Evolutionary conservation across 306 rosid genomes (phyloP), one percentile per base, ranked within the genome.

Genomic region (Ziziphus jujuba): DNA sequence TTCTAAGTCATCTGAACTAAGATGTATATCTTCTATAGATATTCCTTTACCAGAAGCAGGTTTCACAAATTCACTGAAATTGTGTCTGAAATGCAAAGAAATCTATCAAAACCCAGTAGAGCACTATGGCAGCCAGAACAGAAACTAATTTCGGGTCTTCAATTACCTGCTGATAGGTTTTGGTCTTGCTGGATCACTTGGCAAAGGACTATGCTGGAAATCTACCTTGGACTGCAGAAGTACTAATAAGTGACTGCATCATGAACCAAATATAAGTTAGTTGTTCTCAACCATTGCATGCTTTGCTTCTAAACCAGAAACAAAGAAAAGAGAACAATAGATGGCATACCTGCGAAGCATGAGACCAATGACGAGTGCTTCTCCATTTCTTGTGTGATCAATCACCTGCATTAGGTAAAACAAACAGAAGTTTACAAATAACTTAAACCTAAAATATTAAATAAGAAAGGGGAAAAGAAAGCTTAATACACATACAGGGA

Each of bases 1-100:
- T 83, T 90, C 97, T 72, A 88, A 63, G 90, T 93, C 98, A 61
- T 93, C 98, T 61, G 96, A 79, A 72, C 84, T 88, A 23, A 88
- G 84, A 80, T 81, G 81, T 80, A 93, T 80, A 81, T 90, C 97
- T 61, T 85, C 84, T 67, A 90, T 82, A 31, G 82, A 73, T 79
- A 86, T 64, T 73, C 98, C 97, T 83, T 90, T 90, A 83, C 91
- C 88, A 49, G 98, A 88, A 72, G 91, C 96, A 73, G 97, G 98
- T 84, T 93, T 93, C 61, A 91, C 87, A 72, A 93, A 93, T 74
- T 90, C 97, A 65, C 77, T 82, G 34, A 77, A 83, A 75, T 79
- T 84, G 71, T 88, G 91, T 88, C 97, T 93, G 85, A 43, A 83
- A 75, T 74, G 55, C 47, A 59, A 47, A 63, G 47, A 36, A 53